Conservation (phyloP, 2,329 filamentous ascomycete genomes). For the Dendryphion nanum region DNA sequence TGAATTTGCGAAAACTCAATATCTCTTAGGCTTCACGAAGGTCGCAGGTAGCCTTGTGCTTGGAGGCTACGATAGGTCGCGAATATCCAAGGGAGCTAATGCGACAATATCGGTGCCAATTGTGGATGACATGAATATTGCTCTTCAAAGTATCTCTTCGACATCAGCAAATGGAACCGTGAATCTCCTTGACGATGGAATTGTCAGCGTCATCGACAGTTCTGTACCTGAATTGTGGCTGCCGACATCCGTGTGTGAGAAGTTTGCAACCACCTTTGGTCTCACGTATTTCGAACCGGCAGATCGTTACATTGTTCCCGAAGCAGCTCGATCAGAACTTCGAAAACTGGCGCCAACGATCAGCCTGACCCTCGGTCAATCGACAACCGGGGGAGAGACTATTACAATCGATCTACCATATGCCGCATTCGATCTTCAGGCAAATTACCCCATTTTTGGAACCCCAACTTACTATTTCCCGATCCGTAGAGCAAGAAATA, state of each 20-base stretch:
- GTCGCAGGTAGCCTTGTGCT: conserved; percentile 34
- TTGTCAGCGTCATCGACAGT: conserved; percentile 24
- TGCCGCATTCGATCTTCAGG: conserved; percentile 42
- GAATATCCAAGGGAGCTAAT: too few relatives aligned
- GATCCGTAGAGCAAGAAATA: conserved; percentile 25
- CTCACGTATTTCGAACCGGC: conserved; percentile 24
- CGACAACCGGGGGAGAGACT: conserved; percentile 12
- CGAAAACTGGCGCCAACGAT: conserved; percentile 22
- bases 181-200: conserved; percentile 3
- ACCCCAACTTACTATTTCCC: conserved; percentile 30
- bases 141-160: too few relatives aligned
- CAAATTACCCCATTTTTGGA: conserved; percentile 12
- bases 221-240: conserved; percentile 33
- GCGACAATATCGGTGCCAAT: too few relatives aligned
- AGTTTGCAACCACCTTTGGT: conserved; percentile 27
- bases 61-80: conserved; percentile 45
- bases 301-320: conserved; percentile 28
- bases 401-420: conserved; percentile 41
- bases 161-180: conserved; percentile 16
- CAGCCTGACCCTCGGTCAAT: conserved; percentile 17
- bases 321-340: conserved; percentile 16
- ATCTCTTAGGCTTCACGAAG: conserved; percentile 25
- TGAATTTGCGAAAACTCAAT: conserved; percentile 8
- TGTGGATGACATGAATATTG: too few relatives aligned
- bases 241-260: conserved; percentile 25